These are phyloP conservation scores for Kwoniella europaea DNA, from an alignment of 768 basidiomycete genomes.

Conservation along the genomic window DNA sequence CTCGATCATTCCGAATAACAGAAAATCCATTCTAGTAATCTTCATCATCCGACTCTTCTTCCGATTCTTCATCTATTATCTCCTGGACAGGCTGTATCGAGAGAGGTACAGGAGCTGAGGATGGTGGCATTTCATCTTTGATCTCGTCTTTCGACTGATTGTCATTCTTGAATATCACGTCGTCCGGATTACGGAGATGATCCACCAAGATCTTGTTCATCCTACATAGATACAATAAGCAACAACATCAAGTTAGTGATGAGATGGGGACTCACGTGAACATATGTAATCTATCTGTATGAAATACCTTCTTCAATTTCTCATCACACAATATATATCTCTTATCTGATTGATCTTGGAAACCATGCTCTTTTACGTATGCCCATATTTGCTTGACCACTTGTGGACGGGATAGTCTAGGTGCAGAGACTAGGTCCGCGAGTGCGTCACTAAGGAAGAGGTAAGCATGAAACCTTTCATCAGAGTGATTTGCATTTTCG, in stretches of 20 bases:
- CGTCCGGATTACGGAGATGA: constrained; percentile 57
- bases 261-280: constrained; percentile 60
- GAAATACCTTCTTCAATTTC: constrained; percentile 73
- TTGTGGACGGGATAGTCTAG: constrained; percentile 80
- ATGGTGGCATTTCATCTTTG: neutral
- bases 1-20: no score
- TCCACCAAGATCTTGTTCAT: constrained; percentile 90
- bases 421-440: constrained; percentile 69
- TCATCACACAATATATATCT: constrained; percentile 85
- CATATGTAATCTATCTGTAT: constrained; percentile 78
- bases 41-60: neutral
- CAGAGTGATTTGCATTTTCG: constrained; percentile 62
- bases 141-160: constrained; percentile 17
- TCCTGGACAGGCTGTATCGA: neutral
- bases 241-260: neutral
- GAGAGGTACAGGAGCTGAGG: neutral
- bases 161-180: constrained; percentile 40
- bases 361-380: constrained; percentile 77
- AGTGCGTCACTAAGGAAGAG: constrained; percentile 68
- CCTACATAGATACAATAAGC: constrained; percentile 55
- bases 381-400: constrained; percentile 90
- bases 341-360: constrained; percentile 84
- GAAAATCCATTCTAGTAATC: neutral
- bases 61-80: neutral
- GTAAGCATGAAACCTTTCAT: constrained; percentile 1